These are phyloP conservation scores for Mycena olivaceomarginata DNA, from an alignment of 768 basidiomycete species.

Conservation along the genomic window DNA sequence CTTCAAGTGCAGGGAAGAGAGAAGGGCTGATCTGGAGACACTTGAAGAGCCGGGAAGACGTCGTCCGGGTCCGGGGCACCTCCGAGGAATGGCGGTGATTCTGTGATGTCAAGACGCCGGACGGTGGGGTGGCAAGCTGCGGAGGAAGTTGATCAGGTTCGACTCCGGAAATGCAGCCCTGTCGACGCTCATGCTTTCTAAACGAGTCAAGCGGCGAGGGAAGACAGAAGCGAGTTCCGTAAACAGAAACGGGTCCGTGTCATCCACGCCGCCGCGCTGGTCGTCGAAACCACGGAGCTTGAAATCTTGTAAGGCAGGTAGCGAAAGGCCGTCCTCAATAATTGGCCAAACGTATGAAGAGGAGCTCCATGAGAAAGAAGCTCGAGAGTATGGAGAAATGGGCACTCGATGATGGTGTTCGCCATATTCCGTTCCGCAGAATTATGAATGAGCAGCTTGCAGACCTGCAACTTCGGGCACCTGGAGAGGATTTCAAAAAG, in stretches of 20 bases:
- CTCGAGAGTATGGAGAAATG: constrained; percentile 15
- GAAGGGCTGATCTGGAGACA: not conserved
- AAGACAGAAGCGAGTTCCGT: not conserved
- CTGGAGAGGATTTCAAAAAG: not conserved
- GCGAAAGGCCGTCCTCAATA: constrained; percentile 2
- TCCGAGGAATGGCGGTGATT: not conserved
- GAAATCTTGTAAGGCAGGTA: constrained; percentile 1
- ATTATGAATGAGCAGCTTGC: constrained; percentile 1
- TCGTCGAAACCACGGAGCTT: not conserved
- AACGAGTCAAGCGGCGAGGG: not conserved
- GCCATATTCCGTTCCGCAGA: too few relatives aligned
- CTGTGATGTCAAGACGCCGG: not conserved
- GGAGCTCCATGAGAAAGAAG: not conserved
- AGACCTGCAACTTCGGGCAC: not conserved
- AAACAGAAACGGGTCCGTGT: not conserved
- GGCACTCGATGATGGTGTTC: not conserved
- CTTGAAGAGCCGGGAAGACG: not conserved
- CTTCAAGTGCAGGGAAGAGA: not conserved
- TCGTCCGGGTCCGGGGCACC: not conserved
- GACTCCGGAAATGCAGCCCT: not conserved
- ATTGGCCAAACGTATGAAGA: not conserved
- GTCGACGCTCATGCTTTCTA: constrained; percentile 25
- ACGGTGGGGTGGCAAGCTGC: constrained; percentile 14
- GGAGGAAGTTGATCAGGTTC: not conserved
- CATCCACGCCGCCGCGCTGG: too few relatives aligned